A percentile compares a stretch with the other conserved stretches of the same genome.
phyloP scores from a whole-genome alignment of 192 early-diverging fungal species.

The Coemansia sp. region DNA sequence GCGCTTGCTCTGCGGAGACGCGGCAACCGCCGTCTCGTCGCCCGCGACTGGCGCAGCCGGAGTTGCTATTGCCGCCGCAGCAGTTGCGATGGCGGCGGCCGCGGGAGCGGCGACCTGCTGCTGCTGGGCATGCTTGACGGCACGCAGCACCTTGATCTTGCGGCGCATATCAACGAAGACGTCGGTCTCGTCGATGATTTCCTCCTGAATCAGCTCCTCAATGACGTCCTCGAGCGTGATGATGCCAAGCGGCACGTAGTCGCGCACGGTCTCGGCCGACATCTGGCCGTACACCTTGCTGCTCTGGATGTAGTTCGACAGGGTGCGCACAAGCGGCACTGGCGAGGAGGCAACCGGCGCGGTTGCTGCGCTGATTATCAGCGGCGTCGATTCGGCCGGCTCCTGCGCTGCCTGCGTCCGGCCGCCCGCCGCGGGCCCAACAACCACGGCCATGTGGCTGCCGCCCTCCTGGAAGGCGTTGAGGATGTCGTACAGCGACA shows the following conservation, averaged over 20 bases:
- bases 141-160: slow-evolving; percentile 46
- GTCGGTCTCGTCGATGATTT: slow-evolving; percentile 79
- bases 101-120: too few relatives aligned
- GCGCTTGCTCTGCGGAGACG: slow-evolving; percentile 13
- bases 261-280: slow-evolving; percentile 34
- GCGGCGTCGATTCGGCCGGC: slow-evolving; percentile 20
- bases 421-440: slow-evolving; percentile 13
- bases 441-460: slow-evolving; percentile 72
- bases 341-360: slow-evolving; percentile 1
- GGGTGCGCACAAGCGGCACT: slow-evolving; percentile 27
- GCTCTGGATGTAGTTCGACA: slow-evolving; percentile 42
- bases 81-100: not conserved
- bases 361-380: not conserved
- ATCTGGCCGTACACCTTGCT: slow-evolving; percentile 30
- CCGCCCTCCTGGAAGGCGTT: slow-evolving; percentile 84
- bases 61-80: not conserved
- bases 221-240: slow-evolving; percentile 81
- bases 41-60: not conserved
- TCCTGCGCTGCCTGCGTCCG: not conserved
- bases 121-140: slow-evolving; percentile 41
- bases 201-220: slow-evolving; percentile 78
- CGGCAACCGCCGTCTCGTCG: not conserved
- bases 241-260: slow-evolving; percentile 62
- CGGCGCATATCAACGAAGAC: slow-evolving; percentile 56
- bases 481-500: slow-evolving; percentile 67